Conservation (phyloP, 2,329 filamentous ascomycete genomes). For the Thielaviopsis musarum region DNA sequence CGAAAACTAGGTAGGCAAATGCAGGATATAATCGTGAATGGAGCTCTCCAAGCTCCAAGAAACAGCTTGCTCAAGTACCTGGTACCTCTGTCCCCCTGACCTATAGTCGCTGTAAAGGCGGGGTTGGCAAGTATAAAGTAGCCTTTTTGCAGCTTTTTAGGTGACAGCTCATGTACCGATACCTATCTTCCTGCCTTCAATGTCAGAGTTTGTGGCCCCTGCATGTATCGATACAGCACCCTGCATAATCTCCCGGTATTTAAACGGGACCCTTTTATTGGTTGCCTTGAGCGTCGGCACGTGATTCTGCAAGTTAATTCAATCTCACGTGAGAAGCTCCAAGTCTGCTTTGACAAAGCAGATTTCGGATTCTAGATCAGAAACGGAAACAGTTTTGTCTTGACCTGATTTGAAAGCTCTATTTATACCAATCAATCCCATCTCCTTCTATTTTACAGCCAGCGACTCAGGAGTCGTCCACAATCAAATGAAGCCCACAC, state of each 20-base stretch:
- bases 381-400: no score
- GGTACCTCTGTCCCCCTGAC: neutral
- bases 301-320: neutral
- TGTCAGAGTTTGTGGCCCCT: neutral
- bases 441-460: neutral
- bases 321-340: neutral
- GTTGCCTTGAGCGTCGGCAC: neutral
- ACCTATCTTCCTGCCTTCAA: neutral
- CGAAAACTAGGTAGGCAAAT: neutral
- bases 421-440: neutral
- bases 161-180: neutral
- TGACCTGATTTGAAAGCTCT: neutral
- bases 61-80: neutral
- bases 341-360: neutral
- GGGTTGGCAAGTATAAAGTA: neutral
- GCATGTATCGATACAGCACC: neutral
- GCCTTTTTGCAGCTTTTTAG: neutral
- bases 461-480: no score
- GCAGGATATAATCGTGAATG: neutral
- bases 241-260: neutral
- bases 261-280: neutral
- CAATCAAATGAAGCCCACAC: constrained; percentile 4
- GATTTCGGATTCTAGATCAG: no score
- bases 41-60: neutral
- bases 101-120: neutral